Conservation (phyloP, 768 basidiomycete species). For the Amanita molliuscula region DNA sequence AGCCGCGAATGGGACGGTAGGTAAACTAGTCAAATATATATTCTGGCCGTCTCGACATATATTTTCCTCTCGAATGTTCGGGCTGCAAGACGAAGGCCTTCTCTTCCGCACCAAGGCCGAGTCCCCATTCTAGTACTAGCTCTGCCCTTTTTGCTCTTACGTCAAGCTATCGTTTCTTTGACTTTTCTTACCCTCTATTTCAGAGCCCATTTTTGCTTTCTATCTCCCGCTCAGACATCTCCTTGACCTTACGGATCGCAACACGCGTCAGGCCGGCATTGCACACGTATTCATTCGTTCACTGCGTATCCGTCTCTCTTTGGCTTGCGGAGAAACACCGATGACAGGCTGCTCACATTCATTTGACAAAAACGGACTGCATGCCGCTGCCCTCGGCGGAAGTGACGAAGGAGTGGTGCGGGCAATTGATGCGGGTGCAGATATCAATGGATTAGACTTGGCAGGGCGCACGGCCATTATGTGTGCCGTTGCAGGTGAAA, state of each 20-base stretch:
- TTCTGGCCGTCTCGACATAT: neutral
- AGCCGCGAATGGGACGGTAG: neutral
- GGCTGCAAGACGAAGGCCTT: neutral
- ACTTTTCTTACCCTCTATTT: conserved; percentile 6
- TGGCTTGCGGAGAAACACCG: conserved; percentile 3
- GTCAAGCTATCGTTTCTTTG: neutral
- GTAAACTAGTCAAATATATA: neutral
- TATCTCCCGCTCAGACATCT: neutral
- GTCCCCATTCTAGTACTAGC: neutral
- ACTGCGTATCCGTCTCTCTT: conserved; percentile 1
- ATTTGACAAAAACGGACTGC: conserved; percentile 32
- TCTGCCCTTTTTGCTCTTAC: neutral
- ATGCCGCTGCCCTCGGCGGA: conserved; percentile 47
- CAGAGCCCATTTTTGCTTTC: neutral
- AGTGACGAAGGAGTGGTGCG: conserved; percentile 41
- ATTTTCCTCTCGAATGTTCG: neutral
- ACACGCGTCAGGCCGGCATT: neutral
- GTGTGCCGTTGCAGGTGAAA: conserved; percentile 62
- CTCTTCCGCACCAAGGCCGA: neutral
- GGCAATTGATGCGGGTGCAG: conserved; percentile 49
- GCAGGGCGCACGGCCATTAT: conserved; percentile 55
- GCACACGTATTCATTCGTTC: neutral
- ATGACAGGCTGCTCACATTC: conserved; percentile 18
- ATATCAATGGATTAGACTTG: conserved; percentile 56
- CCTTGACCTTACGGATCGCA: neutral